phyloP scores from a whole-genome alignment of 805 yeast genomes.

The Wickerhamiella siamensis region DNA sequence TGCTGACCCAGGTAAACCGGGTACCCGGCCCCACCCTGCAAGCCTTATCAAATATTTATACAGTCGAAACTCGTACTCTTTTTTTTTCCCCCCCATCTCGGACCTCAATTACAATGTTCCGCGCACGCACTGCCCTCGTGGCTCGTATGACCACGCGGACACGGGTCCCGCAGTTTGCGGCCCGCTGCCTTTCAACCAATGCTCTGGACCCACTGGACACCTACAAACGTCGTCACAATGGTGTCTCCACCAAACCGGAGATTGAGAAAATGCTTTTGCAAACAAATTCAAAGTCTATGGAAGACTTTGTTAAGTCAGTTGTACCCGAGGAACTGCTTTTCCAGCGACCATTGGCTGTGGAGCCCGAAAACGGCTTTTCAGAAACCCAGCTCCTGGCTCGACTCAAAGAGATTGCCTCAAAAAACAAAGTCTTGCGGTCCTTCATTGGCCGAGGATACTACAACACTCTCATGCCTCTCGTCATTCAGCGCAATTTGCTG shows the following conservation, averaged over 20 bases:
- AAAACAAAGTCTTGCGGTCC: constrained; percentile 59
- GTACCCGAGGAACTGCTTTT: constrained; percentile 65
- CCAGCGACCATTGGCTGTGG: constrained; percentile 49
- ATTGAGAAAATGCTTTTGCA: constrained; percentile 49
- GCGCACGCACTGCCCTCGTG: neutral
- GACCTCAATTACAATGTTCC: neutral
- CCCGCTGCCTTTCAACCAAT: neutral
- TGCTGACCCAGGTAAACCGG: neutral
- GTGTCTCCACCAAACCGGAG: constrained; percentile 50
- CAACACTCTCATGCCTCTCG: constrained; percentile 81
- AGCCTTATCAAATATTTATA: neutral
- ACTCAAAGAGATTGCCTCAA: constrained; percentile 51
- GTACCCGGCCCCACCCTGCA: neutral
- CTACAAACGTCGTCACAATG: constrained; percentile 82
- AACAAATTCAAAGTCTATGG: constrained; percentile 53
- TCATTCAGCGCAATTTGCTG: constrained; percentile 77
- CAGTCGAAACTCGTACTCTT: neutral
- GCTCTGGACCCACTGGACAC: constrained; percentile 45
- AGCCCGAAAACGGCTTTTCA: constrained; percentile 60
- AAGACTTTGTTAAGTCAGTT: constrained; percentile 54
- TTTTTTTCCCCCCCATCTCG: neutral
- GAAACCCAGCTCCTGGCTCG: constrained; percentile 69
- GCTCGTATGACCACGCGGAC: neutral
- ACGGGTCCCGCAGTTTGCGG: neutral
- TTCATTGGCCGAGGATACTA: constrained; percentile 91